phyloP scores from a whole-genome alignment of 805 yeast genomes.

The Isabelozyma pseudorhagii region DNA sequence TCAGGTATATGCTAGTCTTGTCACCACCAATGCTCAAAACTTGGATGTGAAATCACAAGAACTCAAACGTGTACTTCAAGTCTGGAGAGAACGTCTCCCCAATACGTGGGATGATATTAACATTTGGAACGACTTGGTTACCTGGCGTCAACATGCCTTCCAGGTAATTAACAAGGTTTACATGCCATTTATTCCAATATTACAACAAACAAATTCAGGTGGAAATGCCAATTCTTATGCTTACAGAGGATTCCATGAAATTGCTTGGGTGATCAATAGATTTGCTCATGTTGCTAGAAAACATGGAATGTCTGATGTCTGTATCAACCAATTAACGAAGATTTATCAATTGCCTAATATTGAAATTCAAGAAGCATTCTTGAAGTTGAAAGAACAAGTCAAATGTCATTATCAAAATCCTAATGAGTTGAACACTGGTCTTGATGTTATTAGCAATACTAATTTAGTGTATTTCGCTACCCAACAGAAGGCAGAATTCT shows the following conservation, averaged over 20 bases:
- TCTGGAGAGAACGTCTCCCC: constrained; percentile 97
- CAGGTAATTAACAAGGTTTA: constrained; percentile 93
- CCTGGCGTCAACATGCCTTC: constrained; percentile 99
- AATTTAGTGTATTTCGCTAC: constrained; percentile 94
- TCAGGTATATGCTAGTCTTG: constrained; percentile 84
- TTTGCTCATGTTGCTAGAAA: constrained; percentile 98
- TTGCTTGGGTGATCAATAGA: constrained; percentile 97
- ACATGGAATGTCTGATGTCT: constrained; percentile 95
- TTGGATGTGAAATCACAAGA: constrained; percentile 92
- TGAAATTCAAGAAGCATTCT: constrained; percentile 96
- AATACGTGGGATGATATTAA: constrained; percentile 97
- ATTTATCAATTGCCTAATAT: constrained; percentile 95
- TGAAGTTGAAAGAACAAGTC: constrained; percentile 94
- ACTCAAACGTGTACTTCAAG: constrained; percentile 87
- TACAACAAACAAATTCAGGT: constrained; percentile 65
- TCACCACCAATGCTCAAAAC: constrained; percentile 88
- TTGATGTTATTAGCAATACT: constrained; percentile 95
- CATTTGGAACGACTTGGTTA: constrained; percentile 94
- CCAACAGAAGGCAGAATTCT: constrained; percentile 97
- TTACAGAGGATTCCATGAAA: constrained; percentile 96
- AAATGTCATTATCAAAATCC: constrained; percentile 94
- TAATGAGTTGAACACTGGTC: constrained; percentile 86
- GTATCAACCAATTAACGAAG: constrained; percentile 86
- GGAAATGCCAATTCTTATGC: constrained; percentile 87
- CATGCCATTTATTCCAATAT: constrained; percentile 83